Evolutionary conservation across 306 rosid species (phyloP), one percentile per base, ranked within the genome.

Genomic region (Fagus crenata): DNA sequence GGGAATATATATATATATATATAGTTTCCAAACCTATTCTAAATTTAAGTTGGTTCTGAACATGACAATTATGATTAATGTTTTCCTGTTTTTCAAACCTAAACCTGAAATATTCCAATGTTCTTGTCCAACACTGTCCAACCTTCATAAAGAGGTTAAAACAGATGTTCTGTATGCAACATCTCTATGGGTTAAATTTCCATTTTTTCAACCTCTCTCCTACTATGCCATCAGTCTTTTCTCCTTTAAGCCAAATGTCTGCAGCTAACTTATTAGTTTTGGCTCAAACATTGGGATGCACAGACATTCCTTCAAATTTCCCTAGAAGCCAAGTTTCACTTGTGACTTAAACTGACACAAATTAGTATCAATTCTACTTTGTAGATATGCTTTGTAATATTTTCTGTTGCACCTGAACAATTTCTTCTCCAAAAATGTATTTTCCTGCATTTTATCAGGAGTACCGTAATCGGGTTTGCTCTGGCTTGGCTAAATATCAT

Each of bases 401-500:
- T 36, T 36, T 43, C 46, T 33, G 9, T 22, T 71, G 41, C 7
- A 37, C 39, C 70, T 61, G 65, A 69, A 6, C 28, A 36, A 51
- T 60, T 58, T 14, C 40, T 71, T 56, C 39, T 56, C 49, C 22
- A 55, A 40, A 22, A 12, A 22, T 67, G 39, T 2, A 11, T 9
- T 32, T 60, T 60, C 17, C 37, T 1, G 4, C 71, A 67, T 67
- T 39, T 43, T 54, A 65, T 81, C 88, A 92, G 99, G 93, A 73
- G 41, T 92, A 95, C 84, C 97, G 97, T 5, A 81, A 71, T 14
- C 87, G 93, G 79, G 97, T 95, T 78, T 77, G 86, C 76, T 87
- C 92, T 70, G 97, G 90, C n/a, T 43, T 95, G 85, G 80, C 88
- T 65, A 87, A 87, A 86, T 86, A 90, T 87, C 89, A 91, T 54